Evolutionary conservation across 306 rosid species (phyloP).

Genomic region (Cotoneaster glaucophyllus): DNA sequence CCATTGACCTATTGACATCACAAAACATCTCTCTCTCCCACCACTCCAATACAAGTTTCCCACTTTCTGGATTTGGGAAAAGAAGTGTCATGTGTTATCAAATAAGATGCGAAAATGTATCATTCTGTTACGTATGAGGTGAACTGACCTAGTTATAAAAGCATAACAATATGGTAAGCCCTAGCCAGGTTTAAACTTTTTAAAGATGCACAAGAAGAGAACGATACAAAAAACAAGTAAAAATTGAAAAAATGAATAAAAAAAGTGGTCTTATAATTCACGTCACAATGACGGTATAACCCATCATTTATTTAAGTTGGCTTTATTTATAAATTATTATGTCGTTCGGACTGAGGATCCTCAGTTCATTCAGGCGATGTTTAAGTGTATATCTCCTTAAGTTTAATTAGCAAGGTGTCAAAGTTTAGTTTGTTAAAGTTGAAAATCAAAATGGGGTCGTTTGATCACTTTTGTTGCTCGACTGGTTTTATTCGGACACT

Average conservation of each 20-base stretch:
- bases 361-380: too few relatives aligned
- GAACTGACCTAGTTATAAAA: background rate
- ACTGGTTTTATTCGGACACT: constrained; percentile 21
- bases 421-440: background rate
- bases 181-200: too few relatives aligned
- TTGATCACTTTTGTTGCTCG: constrained; percentile 11
- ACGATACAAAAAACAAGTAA: background rate
- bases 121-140: too few relatives aligned
- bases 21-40: too few relatives aligned
- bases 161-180: background rate
- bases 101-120: background rate
- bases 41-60: background rate
- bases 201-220: background rate
- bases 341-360: background rate
- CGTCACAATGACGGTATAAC: too few relatives aligned
- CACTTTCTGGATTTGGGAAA: background rate
- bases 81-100: too few relatives aligned
- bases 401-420: too few relatives aligned
- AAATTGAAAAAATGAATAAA: too few relatives aligned
- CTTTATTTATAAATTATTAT: too few relatives aligned
- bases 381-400: too few relatives aligned
- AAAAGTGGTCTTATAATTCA: background rate
- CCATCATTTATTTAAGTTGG: too few relatives aligned
- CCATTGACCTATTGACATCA: background rate
- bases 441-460: constrained; percentile 10